phyloP scores from a whole-genome alignment of 495 filamentous ascomycete species.

The Penicillium diatomitis region DNA sequence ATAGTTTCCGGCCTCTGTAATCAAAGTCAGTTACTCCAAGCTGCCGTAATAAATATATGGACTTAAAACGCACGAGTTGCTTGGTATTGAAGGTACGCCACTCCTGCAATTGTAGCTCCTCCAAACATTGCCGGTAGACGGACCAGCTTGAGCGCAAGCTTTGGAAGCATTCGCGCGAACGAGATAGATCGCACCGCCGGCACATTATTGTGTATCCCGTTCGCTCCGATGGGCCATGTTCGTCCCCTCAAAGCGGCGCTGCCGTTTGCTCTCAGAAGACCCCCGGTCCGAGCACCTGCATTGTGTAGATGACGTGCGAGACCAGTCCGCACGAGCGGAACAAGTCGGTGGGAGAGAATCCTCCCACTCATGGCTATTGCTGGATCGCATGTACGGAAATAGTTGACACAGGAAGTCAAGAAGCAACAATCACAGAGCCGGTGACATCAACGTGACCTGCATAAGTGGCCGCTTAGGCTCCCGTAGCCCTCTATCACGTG shows the following conservation, averaged over 20 bases:
- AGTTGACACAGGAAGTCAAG: slow-evolving; percentile 7
- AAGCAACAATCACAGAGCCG: slow-evolving; percentile 10
- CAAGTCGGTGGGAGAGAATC: slow-evolving; percentile 64
- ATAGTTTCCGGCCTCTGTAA: slow-evolving; percentile 77
- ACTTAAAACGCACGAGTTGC: slow-evolving; percentile 62
- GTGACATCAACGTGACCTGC: slow-evolving; percentile 35
- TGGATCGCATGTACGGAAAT: slow-evolving; percentile 29
- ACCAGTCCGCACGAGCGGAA: slow-evolving; percentile 53
- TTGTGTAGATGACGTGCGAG: slow-evolving; percentile 59
- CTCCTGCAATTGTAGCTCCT: slow-evolving; percentile 71
- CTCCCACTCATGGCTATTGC: slow-evolving; percentile 65
- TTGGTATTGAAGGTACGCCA: slow-evolving; percentile 94
- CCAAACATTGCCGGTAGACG: slow-evolving; percentile 86
- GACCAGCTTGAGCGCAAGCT: slow-evolving; percentile 77
- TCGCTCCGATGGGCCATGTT: slow-evolving; percentile 66
- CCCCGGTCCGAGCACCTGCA: slow-evolving; percentile 51
- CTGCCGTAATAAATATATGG: neutral
- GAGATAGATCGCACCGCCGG: slow-evolving; percentile 78
- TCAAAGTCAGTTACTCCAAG: slow-evolving; percentile 15
- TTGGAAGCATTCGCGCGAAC: slow-evolving; percentile 77
- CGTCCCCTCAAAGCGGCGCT: slow-evolving; percentile 51
- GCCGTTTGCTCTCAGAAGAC: slow-evolving; percentile 57
- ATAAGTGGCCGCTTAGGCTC: slow-evolving; percentile 24
- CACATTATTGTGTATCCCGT: slow-evolving; percentile 71
- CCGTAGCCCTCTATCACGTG: slow-evolving; percentile 32